Conservation (phyloP, 192 early-diverging fungal species). For the Gigaspora rosea region DNA sequence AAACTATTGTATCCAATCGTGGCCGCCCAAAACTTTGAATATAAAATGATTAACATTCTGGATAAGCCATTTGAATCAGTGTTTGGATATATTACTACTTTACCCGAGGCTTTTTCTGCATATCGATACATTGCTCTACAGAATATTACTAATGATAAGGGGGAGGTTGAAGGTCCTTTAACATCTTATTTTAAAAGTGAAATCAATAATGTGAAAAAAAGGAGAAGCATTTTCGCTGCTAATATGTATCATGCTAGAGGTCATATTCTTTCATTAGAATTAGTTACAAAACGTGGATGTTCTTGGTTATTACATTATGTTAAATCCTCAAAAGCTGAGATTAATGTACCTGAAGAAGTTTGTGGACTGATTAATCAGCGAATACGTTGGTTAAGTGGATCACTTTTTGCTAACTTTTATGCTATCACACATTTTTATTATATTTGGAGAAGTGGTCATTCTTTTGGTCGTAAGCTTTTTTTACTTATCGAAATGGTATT, state of each 20-base stretch:
- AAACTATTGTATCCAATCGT: conserved; percentile 58
- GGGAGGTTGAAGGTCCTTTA: conserved; percentile 52
- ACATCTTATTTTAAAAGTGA: conserved; percentile 77
- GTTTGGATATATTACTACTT: conserved; percentile 85
- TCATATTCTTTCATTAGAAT: conserved; percentile 83
- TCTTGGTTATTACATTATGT: conserved; percentile 81
- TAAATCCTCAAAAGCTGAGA: conserved; percentile 70
- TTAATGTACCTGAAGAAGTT: conserved; percentile 75
- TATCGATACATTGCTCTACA: conserved; percentile 77
- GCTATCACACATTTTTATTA: conserved; percentile 74
- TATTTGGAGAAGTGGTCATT: conserved; percentile 80
- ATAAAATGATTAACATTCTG: conserved; percentile 71
- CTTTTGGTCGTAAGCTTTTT: conserved; percentile 67
- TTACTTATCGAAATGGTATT: conserved; percentile 81
- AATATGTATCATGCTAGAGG: conserved; percentile 87
- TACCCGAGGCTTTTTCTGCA: conserved; percentile 85
- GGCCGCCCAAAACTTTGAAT: conserved; percentile 71
- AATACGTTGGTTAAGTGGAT: conserved; percentile 95
- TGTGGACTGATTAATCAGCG: conserved; percentile 95
- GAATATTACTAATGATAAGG: conserved; percentile 54
- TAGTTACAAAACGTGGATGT: conserved; percentile 69
- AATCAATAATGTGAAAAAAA: conserved; percentile 53
- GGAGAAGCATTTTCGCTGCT: conserved; percentile 64
- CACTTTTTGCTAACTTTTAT: conserved; percentile 91
- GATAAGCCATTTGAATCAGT: conserved; percentile 77